Evolutionary conservation across 2,329 filamentous ascomycete species (phyloP).

Genomic region (Cladorrhinum sp.): DNA sequence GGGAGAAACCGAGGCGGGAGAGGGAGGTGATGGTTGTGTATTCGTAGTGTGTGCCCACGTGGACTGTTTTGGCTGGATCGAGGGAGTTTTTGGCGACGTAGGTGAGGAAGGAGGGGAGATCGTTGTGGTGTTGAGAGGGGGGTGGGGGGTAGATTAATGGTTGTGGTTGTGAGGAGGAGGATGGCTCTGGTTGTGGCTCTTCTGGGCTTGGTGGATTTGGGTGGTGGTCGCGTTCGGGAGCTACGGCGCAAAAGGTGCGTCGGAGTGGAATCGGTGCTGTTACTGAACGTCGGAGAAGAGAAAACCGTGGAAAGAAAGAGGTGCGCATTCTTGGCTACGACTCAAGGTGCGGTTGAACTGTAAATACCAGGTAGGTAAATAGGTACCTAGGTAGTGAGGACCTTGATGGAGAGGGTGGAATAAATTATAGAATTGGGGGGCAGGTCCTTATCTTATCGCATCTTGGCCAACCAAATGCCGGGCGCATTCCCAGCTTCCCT

Average conservation of each 20-base stretch:
- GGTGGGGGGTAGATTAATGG: constrained; percentile 44
- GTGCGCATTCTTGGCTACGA: constrained; percentile 4
- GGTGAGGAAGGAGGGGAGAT: constrained; percentile 61
- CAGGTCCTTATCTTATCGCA: constrained; percentile 16
- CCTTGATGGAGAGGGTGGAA: constrained; percentile 1
- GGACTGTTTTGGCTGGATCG: constrained; percentile 55
- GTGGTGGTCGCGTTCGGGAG: not conserved
- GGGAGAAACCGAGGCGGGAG: constrained; percentile 57
- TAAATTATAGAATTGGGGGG: not conserved
- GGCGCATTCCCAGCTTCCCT: constrained; percentile 5
- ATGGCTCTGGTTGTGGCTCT: not conserved
- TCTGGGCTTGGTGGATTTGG: not conserved
- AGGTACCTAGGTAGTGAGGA: not conserved
- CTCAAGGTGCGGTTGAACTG: not conserved
- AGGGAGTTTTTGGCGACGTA: constrained; percentile 59
- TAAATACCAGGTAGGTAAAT: not conserved
- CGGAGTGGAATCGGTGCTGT: not conserved
- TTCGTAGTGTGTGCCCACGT: constrained; percentile 73
- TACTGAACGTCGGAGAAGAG: not conserved
- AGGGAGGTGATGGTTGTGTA: constrained; percentile 62
- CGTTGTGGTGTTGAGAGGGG: constrained; percentile 53
- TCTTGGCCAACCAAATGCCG: not conserved
- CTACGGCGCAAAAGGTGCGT: constrained; percentile 7
- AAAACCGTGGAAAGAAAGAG: not conserved
- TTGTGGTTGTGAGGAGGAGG: not conserved